A percentile compares a stretch with the other conserved stretches of the same genome.
phyloP scores from a whole-genome alignment of 768 basidiomycete genomes.

The Leucocoprinus leucothites region DNA sequence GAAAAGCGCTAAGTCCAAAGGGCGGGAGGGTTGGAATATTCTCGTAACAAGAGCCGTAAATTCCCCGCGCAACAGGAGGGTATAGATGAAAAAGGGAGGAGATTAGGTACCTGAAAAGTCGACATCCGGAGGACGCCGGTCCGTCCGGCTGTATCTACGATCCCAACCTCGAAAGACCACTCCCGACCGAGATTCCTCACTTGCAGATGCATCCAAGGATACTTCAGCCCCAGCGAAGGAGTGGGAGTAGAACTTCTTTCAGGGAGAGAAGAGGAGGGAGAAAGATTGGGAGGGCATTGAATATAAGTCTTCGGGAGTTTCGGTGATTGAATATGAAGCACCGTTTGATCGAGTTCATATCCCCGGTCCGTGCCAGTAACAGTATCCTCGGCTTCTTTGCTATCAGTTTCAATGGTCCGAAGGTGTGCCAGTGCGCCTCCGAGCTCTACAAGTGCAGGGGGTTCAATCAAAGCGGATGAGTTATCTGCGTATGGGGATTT shows the following conservation, averaged over 20 bases:
- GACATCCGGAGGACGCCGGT: slow-evolving; percentile 64
- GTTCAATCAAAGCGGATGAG: slow-evolving; percentile 46
- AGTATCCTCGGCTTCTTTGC: slow-evolving; percentile 1
- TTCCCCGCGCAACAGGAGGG: background rate
- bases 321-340: slow-evolving; percentile 79
- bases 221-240: slow-evolving; percentile 41
- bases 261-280: background rate
- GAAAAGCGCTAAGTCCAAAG: no score
- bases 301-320: slow-evolving; percentile 66
- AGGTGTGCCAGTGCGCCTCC: no score
- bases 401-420: slow-evolving; percentile 24
- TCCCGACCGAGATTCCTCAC: slow-evolving; percentile 63
- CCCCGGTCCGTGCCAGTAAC: slow-evolving; percentile 17
- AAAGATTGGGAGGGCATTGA: slow-evolving; percentile 44
- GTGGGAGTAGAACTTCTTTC: no score
- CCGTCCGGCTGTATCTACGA: slow-evolving; percentile 61
- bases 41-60: no score
- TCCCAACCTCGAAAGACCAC: slow-evolving; percentile 75
- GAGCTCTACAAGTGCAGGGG: slow-evolving; percentile 25
- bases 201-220: slow-evolving; percentile 75
- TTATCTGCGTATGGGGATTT: slow-evolving; percentile 40
- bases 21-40: no score
- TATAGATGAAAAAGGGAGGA: slow-evolving; percentile 14
- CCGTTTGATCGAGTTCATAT: slow-evolving; percentile 55
- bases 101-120: slow-evolving; percentile 68